phyloP scores from a whole-genome alignment of 805 yeast species.

The fission yeast (Schizosaccharomyces pombe) region ASM294v3 CU329670.1:1530001-1530500 shows the following conservation, averaged over 20 bases:
- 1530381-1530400: not conserved
- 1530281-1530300: not conserved
- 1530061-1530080: no score
- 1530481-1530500: not conserved
- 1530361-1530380: not conserved
- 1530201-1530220: conserved; percentile 1
- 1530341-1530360: not conserved
- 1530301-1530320: not conserved
- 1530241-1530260: not conserved
- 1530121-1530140: no score
- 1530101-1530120: no score
- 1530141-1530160: not conserved
- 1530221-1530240: not conserved
- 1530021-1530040: no score
- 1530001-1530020: no score
- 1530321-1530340: not conserved
- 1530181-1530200: not conserved
- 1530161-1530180: not conserved
- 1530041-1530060: no score
- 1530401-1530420: not conserved
- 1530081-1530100: no score
- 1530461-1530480: not conserved
- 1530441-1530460: not conserved
- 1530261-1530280: conserved; percentile 2
- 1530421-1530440: not conserved